A percentile compares a stretch with the other conserved stretches of the same genome.
Evolutionary conservation across 306 rosid genomes (phyloP).

Genomic region (Gillenia trifoliata): DNA sequence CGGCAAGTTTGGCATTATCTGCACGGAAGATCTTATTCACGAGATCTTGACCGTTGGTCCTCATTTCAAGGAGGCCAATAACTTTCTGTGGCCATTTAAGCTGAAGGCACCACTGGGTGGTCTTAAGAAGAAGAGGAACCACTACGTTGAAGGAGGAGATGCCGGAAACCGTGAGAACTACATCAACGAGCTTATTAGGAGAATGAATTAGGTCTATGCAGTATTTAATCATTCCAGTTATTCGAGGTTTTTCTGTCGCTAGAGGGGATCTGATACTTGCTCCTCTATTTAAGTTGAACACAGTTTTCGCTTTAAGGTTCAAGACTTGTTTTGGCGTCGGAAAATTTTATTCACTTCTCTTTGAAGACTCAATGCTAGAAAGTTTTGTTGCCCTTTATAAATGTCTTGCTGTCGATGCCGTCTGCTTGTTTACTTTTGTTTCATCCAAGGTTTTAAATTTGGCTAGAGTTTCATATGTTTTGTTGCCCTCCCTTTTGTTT

Average conservation of each 20-base stretch:
- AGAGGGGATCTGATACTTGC: slow-evolving; percentile 6
- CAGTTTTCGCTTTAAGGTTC: neutral
- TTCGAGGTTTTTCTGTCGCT: slow-evolving; percentile 8
- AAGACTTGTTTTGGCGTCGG: slow-evolving; percentile 5
- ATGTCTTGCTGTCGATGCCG: neutral
- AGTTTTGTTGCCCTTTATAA: slow-evolving; percentile 14
- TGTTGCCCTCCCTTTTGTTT: neutral
- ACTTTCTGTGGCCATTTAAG: slow-evolving; percentile 92
- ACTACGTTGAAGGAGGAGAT: slow-evolving; percentile 93
- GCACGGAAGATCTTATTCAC: slow-evolving; percentile 73
- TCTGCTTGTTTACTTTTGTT: neutral
- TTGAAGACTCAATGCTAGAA: slow-evolving; percentile 15
- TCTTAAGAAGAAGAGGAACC: slow-evolving; percentile 85
- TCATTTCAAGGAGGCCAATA: slow-evolving; percentile 86
- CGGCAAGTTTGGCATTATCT: slow-evolving; percentile 67
- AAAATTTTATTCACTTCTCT: neutral
- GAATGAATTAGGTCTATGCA: slow-evolving; percentile 51
- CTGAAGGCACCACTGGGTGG: slow-evolving; percentile 96
- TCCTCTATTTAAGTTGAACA: neutral
- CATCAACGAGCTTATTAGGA: slow-evolving; percentile 79
- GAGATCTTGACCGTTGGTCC: slow-evolving; percentile 89
- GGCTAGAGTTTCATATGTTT: neutral
- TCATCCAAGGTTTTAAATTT: no score
- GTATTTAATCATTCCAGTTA: neutral
- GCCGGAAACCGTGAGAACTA: slow-evolving; percentile 88